Percentiles rank a stretch among this genome's conserved stretches.
These are phyloP conservation scores for Plasmodium vivax DNA, from an alignment of 169 alveolate genomes.

Conservation along the genomic window DNA sequence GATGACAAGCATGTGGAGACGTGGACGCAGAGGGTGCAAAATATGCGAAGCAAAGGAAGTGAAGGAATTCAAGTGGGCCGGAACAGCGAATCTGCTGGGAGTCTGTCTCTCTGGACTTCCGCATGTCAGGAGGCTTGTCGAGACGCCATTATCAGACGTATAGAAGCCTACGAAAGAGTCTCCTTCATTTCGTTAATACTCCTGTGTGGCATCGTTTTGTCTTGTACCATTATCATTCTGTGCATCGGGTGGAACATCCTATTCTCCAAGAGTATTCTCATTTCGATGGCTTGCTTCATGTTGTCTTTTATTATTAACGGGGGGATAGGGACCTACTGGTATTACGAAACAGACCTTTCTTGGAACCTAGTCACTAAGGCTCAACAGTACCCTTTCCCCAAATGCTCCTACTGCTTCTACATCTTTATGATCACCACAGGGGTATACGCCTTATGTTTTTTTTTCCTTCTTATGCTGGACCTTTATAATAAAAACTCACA, in stretches of 20 bases:
- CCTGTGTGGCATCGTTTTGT: constrained; percentile 32
- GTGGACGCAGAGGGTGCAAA: constrained; percentile 59
- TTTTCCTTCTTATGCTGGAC: constrained; percentile 21
- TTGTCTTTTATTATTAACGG: constrained; percentile 52
- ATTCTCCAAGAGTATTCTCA: constrained; percentile 34
- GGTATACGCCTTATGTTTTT: constrained; percentile 41
- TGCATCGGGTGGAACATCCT: constrained; percentile 54
- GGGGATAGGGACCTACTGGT: constrained; percentile 61
- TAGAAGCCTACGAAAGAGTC: constrained; percentile 66
- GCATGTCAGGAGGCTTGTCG: constrained; percentile 60
- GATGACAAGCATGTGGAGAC: constrained; percentile 60
- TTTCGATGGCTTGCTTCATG: constrained; percentile 59
- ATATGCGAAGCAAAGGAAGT: constrained; percentile 58
- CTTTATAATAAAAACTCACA: constrained; percentile 6
- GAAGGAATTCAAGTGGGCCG: constrained; percentile 59
- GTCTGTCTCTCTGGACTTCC: constrained; percentile 61
- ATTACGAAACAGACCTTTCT: constrained; percentile 63
- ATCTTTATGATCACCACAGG: constrained; percentile 43
- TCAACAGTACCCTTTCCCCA: constrained; percentile 63
- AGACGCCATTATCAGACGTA: constrained; percentile 44
- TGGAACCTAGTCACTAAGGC: constrained; percentile 46
- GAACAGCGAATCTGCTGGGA: constrained; percentile 43
- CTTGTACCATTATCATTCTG: constrained; percentile 25
- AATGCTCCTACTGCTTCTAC: constrained; percentile 57
- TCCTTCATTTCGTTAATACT: constrained; percentile 49